Evolutionary conservation across 129 eudicot genomes (phyloP).

Genomic region (Pittosporum tobira): DNA sequence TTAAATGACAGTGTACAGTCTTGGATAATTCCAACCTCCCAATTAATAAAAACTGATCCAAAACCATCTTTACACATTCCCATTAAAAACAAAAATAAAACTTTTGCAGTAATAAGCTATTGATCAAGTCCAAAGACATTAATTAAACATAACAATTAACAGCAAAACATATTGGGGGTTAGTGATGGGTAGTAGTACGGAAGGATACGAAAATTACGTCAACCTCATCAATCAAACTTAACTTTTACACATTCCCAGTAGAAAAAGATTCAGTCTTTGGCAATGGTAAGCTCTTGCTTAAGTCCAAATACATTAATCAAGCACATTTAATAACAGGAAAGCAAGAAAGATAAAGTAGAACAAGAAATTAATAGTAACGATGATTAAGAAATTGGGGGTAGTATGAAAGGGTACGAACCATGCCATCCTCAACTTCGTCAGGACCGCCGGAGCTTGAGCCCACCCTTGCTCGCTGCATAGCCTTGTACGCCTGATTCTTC

Average conservation of each 20-base stretch:
- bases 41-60: too few species aligned
- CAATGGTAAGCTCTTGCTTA: not conserved
- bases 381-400: not conserved
- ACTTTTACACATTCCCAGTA: not conserved
- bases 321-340: not conserved
- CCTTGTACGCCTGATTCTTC: constrained; percentile 93
- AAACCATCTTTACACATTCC: not conserved
- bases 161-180: too few species aligned
- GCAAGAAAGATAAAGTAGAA: not conserved
- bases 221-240: not conserved
- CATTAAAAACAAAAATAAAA: not conserved
- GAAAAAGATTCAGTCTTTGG: not conserved
- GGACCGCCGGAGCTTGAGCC: constrained; percentile 70
- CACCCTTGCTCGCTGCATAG: constrained; percentile 91
- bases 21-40: too few species aligned
- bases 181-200: too few species aligned
- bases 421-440: constrained; percentile 91
- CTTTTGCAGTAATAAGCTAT: not conserved
- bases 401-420: constrained; percentile 93
- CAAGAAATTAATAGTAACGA: not conserved
- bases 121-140: not conserved
- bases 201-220: too few species aligned
- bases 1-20: too few species aligned
- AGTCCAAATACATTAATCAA: not conserved
- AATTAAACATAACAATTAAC: not conserved